Evolutionary conservation across 306 rosid genomes (phyloP), one percentile per base, ranked within the genome.

Genomic region (Quercus agrifolia): DNA sequence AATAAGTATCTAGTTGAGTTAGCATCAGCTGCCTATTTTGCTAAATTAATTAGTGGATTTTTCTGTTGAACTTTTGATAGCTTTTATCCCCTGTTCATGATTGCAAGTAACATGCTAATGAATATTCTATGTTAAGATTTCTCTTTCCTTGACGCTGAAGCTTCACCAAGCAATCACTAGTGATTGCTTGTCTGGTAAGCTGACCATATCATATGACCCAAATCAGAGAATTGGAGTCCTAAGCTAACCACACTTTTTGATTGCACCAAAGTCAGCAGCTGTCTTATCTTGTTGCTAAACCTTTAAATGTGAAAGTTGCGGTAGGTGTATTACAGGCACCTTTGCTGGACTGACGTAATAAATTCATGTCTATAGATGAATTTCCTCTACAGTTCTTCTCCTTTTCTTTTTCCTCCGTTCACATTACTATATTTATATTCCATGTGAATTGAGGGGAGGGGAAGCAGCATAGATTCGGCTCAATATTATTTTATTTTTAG

Each of bases 81-180:
- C 71, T 63, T 28, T 46, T 44, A n/a, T 30, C 18, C 73, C 12
- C 4, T 49, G 56, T 79, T 64, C 66, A 71, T 56, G 56, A 44
- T 59, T 61, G 59, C 64, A 62, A 46, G 54, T 41, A 64, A 79
- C 55, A n/a, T 58, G 33, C 44, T 66, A 38, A 63, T 35, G 25
- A n/a, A 67, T 18, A 67, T n/a, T 23, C 52, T 18, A 19, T 35
- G 51, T 19, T 33, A 8, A 19, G 72, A 33, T 6, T 63, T 4
- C 46, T 67, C 30, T 20, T 74, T 75, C 54, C 78, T 44, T 75
- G 69, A n/a, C 19, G 72, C 23, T 38, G 66, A 75, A 75, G 77
- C 55, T 44, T 74, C 77, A 31, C 46, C 51, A 27, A 31, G 70
- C 72, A 7, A 52, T 9, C 20, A 44, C 12, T 41, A 41, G 21